Conservation (phyloP, 768 basidiomycete species). For the Mycena sanguinolenta region DNA sequence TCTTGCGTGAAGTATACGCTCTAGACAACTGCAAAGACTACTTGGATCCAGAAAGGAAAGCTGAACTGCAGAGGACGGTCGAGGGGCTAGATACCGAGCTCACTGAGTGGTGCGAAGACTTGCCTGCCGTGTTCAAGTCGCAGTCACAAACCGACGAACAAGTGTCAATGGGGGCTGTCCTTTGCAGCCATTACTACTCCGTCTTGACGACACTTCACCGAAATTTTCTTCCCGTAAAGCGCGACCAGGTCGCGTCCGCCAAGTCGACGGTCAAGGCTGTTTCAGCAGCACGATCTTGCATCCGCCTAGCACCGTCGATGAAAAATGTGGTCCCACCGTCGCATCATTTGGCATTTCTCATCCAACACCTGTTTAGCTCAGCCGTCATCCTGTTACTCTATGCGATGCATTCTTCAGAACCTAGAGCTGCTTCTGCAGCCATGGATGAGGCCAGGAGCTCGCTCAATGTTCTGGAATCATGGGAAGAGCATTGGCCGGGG, state of each 20-base stretch:
- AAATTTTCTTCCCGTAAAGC: constrained; percentile 85
- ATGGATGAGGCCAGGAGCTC: constrained; percentile 88
- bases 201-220: constrained; percentile 89
- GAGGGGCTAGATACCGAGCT: constrained; percentile 86
- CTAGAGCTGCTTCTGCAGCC: constrained; percentile 73
- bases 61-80: constrained; percentile 84
- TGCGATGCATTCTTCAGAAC: constrained; percentile 86
- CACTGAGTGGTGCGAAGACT: constrained; percentile 87
- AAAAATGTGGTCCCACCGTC: constrained; percentile 87
- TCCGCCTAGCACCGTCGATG: constrained; percentile 87
- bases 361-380: constrained; percentile 91
- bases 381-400: constrained; percentile 88
- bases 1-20: constrained; percentile 88
- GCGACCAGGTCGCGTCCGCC: constrained; percentile 73
- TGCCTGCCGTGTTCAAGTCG: constrained; percentile 82
- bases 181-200: constrained; percentile 92
- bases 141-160: constrained; percentile 81
- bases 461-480: constrained; percentile 76
- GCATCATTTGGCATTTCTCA: constrained; percentile 90
- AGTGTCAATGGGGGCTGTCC: constrained; percentile 86
- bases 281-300: constrained; percentile 87
- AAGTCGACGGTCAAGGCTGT: constrained; percentile 86
- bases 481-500: constrained; percentile 92
- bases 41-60: constrained; percentile 79
- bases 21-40: constrained; percentile 82